These are phyloP conservation scores for Saccharomyces hybrid DNA, from an alignment of 1,139 yeast genomes.

Conservation along the genomic window DNA sequence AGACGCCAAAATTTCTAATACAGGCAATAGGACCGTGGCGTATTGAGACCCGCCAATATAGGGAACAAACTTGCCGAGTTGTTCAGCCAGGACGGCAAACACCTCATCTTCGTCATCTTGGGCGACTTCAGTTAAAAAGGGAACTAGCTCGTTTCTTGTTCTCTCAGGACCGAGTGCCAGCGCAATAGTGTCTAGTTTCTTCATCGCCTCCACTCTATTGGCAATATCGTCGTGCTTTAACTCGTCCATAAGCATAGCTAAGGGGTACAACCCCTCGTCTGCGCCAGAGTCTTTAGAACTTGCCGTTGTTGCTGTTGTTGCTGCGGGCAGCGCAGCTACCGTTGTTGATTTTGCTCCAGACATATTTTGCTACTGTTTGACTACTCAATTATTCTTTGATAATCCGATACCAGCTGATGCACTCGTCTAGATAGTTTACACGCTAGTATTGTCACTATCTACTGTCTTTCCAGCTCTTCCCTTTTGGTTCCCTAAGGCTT, in stretches of 20 bases:
- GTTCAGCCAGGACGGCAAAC: conserved; percentile 85
- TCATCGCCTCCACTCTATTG: conserved; percentile 91
- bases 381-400: background rate
- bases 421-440: background rate
- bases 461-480: background rate
- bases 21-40: conserved; percentile 71
- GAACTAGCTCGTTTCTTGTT: conserved; percentile 80
- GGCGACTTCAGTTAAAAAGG: conserved; percentile 83
- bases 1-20: conserved; percentile 81
- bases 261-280: conserved; percentile 67
- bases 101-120: conserved; percentile 99
- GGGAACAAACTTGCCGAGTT: conserved; percentile 81
- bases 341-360: background rate
- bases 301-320: conserved; percentile 5
- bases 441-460: background rate
- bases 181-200: conserved; percentile 87
- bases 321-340: background rate
- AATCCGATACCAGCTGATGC: background rate
- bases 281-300: conserved; percentile 2
- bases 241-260: conserved; percentile 95
- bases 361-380: background rate
- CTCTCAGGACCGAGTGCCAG: conserved; percentile 92
- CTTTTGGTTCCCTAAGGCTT: background rate
- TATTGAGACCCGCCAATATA: conserved; percentile 77
- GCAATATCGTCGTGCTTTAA: conserved; percentile 91